phyloP scores from a whole-genome alignment of 352 stramenopile genomes.

The Globisporangium rhizosaccharum region DNA sequence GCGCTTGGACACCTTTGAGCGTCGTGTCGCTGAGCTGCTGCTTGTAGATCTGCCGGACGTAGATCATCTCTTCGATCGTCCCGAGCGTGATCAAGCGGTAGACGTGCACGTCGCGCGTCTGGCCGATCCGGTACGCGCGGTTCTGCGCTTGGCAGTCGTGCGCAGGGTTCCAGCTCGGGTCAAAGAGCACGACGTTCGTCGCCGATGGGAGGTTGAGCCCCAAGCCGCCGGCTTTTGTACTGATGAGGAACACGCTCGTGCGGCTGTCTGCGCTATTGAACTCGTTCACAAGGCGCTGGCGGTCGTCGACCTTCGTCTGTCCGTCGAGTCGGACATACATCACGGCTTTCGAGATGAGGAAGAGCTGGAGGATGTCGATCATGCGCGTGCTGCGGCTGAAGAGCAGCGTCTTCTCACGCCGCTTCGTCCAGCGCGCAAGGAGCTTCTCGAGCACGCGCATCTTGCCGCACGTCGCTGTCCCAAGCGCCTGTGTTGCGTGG shows the following conservation, averaged over 20 bases:
- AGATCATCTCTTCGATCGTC: conserved; percentile 89
- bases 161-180: conserved; percentile 85
- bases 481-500: conserved; percentile 48
- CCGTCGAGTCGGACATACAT: conserved; percentile 63
- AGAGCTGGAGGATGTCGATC: conserved; percentile 77
- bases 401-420: conserved; percentile 58
- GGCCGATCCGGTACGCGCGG: conserved; percentile 80
- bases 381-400: conserved; percentile 80
- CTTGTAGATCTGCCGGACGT: conserved; percentile 85
- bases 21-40: conserved; percentile 81
- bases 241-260: conserved; percentile 72
- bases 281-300: conserved; percentile 62
- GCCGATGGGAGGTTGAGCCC: conserved; percentile 76
- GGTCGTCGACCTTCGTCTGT: conserved; percentile 69
- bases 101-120: conserved; percentile 82
- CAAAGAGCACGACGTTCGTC: conserved; percentile 85
- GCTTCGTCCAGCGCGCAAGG: conserved; percentile 54
- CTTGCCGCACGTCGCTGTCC: conserved; percentile 72
- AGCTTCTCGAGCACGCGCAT: conserved; percentile 77
- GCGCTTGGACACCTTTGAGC: conserved; percentile 58
- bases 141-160: conserved; percentile 83
- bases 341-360: conserved; percentile 60
- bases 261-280: conserved; percentile 62
- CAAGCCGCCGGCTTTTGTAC: conserved; percentile 65
- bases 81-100: conserved; percentile 80